Percentiles rank a stretch among this genome's conserved stretches.
These are phyloP conservation scores for Nemania diffusa DNA, from an alignment of 2,329 filamentous ascomycete species.

Conservation along the genomic window DNA sequence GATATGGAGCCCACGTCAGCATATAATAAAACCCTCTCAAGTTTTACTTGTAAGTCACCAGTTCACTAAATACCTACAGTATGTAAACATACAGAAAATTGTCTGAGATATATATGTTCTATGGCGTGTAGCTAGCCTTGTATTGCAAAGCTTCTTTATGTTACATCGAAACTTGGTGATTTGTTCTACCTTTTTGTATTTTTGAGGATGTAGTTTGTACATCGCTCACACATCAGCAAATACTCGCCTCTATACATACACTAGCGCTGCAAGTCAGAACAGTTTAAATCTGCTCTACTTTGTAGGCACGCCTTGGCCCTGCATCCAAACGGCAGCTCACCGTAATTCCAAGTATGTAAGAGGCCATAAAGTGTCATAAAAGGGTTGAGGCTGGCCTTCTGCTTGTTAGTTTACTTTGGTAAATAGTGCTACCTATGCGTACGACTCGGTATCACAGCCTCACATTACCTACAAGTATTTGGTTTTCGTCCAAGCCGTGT, in stretches of 20 bases:
- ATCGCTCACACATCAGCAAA: background rate
- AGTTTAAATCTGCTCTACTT: conserved; percentile 9
- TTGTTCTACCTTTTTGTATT: background rate
- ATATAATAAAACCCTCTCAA: conserved; percentile 44
- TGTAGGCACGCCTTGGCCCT: conserved; percentile 11
- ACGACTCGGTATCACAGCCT: conserved; percentile 26
- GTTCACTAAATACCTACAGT: background rate
- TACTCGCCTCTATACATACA: background rate
- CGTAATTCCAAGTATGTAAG: conserved; percentile 18
- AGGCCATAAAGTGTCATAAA: conserved; percentile 3
- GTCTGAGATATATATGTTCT: background rate
- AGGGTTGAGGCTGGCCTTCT: conserved; percentile 5
- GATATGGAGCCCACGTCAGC: conserved; percentile 15
- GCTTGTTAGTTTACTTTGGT: conserved; percentile 1
- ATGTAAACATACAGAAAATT: background rate
- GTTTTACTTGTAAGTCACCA: conserved; percentile 33
- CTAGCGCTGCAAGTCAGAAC: conserved; percentile 27
- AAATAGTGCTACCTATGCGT: background rate
- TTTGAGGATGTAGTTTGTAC: background rate
- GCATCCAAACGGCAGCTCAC: conserved; percentile 25
- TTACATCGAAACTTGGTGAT: background rate
- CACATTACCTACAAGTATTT: conserved; percentile 14
- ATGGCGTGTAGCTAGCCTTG: too few species aligned
- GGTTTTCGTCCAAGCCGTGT: conserved; percentile 3
- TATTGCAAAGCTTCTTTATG: background rate